These are phyloP conservation scores for Trichoderma brevicompactum DNA, from an alignment of 2,329 filamentous ascomycete genomes.

Conservation along the genomic window DNA sequence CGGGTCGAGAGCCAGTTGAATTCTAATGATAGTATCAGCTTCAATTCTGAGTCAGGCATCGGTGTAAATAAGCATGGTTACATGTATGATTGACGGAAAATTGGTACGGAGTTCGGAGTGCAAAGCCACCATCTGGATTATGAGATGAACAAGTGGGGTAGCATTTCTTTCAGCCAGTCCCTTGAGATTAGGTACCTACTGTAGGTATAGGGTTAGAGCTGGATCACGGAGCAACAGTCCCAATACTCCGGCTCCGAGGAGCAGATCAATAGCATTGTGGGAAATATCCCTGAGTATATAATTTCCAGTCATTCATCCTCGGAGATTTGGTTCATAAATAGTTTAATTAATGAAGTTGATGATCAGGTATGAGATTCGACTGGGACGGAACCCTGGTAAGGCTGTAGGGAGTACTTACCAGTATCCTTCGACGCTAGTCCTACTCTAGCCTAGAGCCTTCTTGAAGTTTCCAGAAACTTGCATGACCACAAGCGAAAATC, in stretches of 20 bases:
- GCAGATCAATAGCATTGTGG: not conserved
- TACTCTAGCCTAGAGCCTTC: slow-evolving; percentile 39
- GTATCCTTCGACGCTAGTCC: slow-evolving; percentile 34
- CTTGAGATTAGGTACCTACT: not conserved
- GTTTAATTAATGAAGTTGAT: slow-evolving; percentile 21
- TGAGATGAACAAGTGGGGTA: slow-evolving; percentile 28
- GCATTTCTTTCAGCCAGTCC: not conserved
- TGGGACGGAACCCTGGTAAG: not conserved
- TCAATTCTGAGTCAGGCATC: not conserved
- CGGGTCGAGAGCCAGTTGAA: not conserved
- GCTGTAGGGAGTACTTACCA: not conserved
- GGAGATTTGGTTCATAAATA: slow-evolving; percentile 5
- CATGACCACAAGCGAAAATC: slow-evolving; percentile 34
- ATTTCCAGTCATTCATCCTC: not conserved
- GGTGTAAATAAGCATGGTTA: not conserved
- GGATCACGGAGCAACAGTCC: not conserved
- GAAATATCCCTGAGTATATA: not conserved
- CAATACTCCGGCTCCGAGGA: not conserved
- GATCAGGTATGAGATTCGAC: not conserved
- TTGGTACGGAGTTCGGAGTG: not conserved
- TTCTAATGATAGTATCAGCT: not conserved
- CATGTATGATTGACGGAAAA: not conserved
- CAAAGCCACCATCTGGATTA: not conserved
- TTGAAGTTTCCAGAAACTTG: slow-evolving; percentile 50
- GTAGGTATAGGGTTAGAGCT: not conserved